phyloP scores from a whole-genome alignment of 2,329 filamentous ascomycete species.

The Apiospora sp. region DNA sequence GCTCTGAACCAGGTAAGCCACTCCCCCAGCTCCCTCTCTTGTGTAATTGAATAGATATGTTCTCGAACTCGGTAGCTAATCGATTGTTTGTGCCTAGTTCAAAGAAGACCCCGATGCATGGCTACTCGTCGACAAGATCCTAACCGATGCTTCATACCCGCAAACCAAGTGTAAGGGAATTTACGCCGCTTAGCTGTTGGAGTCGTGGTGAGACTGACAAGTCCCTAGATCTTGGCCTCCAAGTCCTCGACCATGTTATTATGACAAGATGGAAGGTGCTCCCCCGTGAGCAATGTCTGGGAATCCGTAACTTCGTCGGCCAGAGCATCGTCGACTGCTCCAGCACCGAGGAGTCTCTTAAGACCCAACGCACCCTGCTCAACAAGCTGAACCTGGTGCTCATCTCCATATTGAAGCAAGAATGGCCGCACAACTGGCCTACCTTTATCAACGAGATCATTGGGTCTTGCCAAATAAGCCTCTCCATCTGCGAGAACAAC shows the following conservation, averaged over 20 bases:
- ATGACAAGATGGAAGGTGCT: slow-evolving; percentile 99
- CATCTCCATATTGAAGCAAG: slow-evolving; percentile 97
- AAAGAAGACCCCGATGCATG: slow-evolving; percentile 99
- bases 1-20: slow-evolving; percentile 85
- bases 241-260: slow-evolving; percentile 98
- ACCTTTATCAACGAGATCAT: slow-evolving; percentile 99
- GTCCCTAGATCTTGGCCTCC: slow-evolving; percentile 83
- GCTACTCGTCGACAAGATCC: slow-evolving; percentile 96
- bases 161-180: slow-evolving; percentile 87
- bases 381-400: slow-evolving; percentile 99
- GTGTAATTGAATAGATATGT: neutral
- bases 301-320: slow-evolving; percentile 98
- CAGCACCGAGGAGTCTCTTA: slow-evolving; percentile 85
- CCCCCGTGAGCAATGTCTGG: slow-evolving; percentile 93
- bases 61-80: slow-evolving; percentile 30
- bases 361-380: slow-evolving; percentile 84
- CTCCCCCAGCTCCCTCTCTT: neutral
- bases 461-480: slow-evolving; percentile 90
- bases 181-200: neutral
- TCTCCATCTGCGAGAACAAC: slow-evolving; percentile 99
- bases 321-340: slow-evolving; percentile 98
- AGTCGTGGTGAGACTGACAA: slow-evolving; percentile 35
- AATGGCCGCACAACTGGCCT: slow-evolving; percentile 99
- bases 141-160: slow-evolving; percentile 89
- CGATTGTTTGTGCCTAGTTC: slow-evolving; percentile 68